These are phyloP conservation scores for Trametes hirsuta DNA, from an alignment of 1,284 basidiomycete genomes.

Conservation along the genomic window DNA sequence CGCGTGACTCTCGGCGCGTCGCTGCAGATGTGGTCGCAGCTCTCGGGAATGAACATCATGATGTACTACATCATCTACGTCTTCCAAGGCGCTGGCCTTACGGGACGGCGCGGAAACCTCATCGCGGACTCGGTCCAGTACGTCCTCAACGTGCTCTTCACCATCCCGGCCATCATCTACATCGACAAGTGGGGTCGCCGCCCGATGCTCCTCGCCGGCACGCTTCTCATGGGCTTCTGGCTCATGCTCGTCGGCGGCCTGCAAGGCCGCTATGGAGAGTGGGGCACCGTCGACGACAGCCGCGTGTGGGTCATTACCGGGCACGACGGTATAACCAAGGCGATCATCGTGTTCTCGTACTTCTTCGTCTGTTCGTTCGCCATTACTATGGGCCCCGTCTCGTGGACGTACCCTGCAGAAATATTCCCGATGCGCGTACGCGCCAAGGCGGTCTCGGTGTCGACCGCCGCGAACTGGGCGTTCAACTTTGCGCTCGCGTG, in stretches of 20 bases:
- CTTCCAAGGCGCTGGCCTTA: constrained; percentile 76
- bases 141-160: constrained; percentile 73
- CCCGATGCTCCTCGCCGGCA: constrained; percentile 72
- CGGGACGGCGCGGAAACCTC: constrained; percentile 68
- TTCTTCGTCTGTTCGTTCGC: constrained; percentile 76
- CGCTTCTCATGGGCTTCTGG: constrained; percentile 73
- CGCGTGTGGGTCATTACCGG: constrained; percentile 65
- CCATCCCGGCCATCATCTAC: constrained; percentile 75
- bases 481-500: constrained; percentile 78
- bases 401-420: constrained; percentile 43
- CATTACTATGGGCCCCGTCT: constrained; percentile 72
- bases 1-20: constrained; percentile 47
- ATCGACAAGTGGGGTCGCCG: constrained; percentile 81
- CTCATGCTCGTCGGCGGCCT: constrained; percentile 78
- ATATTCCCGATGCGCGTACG: constrained; percentile 73
- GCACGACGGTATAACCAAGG: constrained; percentile 61
- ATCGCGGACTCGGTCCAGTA: constrained; percentile 82
- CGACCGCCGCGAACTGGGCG: constrained; percentile 64
- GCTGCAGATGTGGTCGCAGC: constrained; percentile 53
- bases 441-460: constrained; percentile 71
- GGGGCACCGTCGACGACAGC: constrained; percentile 49
- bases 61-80: constrained; percentile 83
- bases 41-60: constrained; percentile 60
- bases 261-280: constrained; percentile 67
- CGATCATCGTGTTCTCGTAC: constrained; percentile 77